These are phyloP conservation scores for Emydomyces testavorans DNA, from an alignment of 2,329 filamentous ascomycete species.

Conservation along the genomic window DNA sequence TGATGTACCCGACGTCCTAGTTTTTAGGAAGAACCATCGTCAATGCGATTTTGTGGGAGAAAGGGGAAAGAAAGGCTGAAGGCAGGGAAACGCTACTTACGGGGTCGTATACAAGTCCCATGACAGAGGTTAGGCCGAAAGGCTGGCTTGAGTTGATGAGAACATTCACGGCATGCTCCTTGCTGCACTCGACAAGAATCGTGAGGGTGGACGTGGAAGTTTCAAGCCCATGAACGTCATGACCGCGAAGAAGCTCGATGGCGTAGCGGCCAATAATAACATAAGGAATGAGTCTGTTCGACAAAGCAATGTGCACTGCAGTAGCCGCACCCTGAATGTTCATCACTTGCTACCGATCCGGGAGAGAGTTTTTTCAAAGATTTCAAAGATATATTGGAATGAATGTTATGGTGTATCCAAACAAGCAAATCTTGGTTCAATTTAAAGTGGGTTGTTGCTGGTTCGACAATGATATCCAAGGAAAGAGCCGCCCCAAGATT, in stretches of 20 bases:
- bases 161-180: not conserved
- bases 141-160: not conserved
- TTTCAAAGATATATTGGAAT: not conserved
- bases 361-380: not conserved
- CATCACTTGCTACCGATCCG: not conserved
- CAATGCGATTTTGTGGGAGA: not conserved
- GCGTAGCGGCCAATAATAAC: conserved; percentile 3
- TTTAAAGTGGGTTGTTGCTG: too few species aligned
- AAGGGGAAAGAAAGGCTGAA: not conserved
- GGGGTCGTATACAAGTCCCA: conserved; percentile 5
- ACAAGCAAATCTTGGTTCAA: not conserved
- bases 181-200: not conserved
- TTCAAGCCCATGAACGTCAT: not conserved
- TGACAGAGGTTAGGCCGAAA: not conserved
- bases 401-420: too few species aligned
- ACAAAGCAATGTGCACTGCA: not conserved
- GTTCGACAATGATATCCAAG: too few species aligned
- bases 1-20: conserved; percentile 6
- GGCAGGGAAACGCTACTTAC: not conserved
- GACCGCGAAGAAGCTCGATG: not conserved
- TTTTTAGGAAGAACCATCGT: not conserved
- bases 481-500: too few species aligned
- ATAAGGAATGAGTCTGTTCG: not conserved
- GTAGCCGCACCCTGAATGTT: conserved; percentile 4
- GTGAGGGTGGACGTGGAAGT: not conserved